Evolutionary conservation across 305 asterid genomes (phyloP).

Genomic region (Fraxinus dipetala): DNA sequence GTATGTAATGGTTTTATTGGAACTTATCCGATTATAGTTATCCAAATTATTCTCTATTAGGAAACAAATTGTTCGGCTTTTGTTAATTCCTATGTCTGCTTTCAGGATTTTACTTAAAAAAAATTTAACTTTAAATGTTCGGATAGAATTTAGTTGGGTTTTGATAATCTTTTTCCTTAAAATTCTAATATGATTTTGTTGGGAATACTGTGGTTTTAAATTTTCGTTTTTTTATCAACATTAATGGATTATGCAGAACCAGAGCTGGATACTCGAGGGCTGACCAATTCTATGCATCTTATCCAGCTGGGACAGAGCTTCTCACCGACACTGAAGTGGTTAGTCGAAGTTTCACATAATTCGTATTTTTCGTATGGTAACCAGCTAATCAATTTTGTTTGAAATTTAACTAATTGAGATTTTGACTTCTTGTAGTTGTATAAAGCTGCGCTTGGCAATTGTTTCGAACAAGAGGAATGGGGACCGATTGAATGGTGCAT

Average conservation of each 20-base stretch:
- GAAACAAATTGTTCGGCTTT: not conserved
- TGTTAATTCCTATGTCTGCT: not conserved
- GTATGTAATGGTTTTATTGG: not conserved
- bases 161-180: constrained; percentile 6
- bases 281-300: constrained; percentile 90
- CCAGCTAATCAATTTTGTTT: not conserved
- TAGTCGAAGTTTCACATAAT: not conserved
- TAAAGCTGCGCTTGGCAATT: constrained; percentile 84
- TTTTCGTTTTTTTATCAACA: not conserved
- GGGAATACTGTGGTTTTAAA: not conserved
- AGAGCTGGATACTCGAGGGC: constrained; percentile 89
- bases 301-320: constrained; percentile 89
- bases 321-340: constrained; percentile 83
- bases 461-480: constrained; percentile 92
- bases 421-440: constrained; percentile 50
- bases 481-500: constrained; percentile 90
- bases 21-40: not conserved
- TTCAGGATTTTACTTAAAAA: not conserved
- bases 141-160: constrained; percentile 10
- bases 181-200: not conserved
- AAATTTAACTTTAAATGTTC: not conserved
- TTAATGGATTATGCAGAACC: constrained; percentile 49
- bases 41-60: not conserved
- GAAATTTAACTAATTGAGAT: constrained; percentile 14
- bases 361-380: not conserved